These are phyloP conservation scores for Nitzschia sp. DNA, from an alignment of 108 stramenopile species.

Conservation along the genomic window DNA sequence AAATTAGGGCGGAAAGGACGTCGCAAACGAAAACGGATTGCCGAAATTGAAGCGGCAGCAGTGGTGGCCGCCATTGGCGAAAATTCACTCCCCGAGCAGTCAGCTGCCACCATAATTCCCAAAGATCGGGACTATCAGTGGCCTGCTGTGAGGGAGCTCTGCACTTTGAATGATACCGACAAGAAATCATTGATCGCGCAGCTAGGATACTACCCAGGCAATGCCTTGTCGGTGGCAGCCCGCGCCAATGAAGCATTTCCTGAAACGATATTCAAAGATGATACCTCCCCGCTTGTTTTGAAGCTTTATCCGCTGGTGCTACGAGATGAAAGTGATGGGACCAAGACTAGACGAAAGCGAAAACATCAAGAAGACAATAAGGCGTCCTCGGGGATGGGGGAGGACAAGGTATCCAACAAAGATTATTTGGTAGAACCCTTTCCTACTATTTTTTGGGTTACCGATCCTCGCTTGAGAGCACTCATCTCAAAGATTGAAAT, in stretches of 20 bases:
- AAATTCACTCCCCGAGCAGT: neutral
- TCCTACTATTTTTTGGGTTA: constrained; percentile 86
- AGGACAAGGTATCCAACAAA: constrained; percentile 12
- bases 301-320: constrained; percentile 77
- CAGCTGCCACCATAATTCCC: constrained; percentile 15
- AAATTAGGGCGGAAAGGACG: constrained; percentile 53
- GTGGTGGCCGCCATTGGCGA: neutral
- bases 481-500: constrained; percentile 70
- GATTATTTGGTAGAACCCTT: constrained; percentile 72
- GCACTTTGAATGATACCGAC: constrained; percentile 29
- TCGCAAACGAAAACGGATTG: constrained; percentile 35
- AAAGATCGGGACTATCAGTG: constrained; percentile 32
- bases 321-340: constrained; percentile 58
- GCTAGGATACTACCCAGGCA: constrained; percentile 81
- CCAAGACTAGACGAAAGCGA: constrained; percentile 57
- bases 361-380: constrained; percentile 34
- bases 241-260: constrained; percentile 32
- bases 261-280: neutral
- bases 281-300: constrained; percentile 55
- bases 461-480: constrained; percentile 56
- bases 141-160: constrained; percentile 18
- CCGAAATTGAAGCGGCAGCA: constrained; percentile 26
- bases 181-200: constrained; percentile 46
- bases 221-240: constrained; percentile 63
- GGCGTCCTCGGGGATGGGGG: neutral